Evolutionary conservation across 2,329 filamentous ascomycete species (phyloP).

Genomic region (Aspergillus awamori): DNA sequence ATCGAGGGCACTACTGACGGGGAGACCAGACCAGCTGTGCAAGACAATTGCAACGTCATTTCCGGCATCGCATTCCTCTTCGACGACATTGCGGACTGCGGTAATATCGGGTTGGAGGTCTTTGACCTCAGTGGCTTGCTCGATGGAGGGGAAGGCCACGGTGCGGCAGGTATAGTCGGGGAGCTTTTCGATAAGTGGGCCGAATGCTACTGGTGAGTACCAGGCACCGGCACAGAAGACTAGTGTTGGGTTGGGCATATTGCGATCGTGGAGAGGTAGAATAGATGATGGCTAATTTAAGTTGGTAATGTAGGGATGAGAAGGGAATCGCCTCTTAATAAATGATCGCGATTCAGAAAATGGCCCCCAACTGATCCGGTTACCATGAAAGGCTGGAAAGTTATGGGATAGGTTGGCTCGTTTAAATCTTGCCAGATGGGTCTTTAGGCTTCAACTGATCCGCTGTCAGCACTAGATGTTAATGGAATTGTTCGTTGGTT

Average conservation of each 20-base stretch:
- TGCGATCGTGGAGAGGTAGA: background rate
- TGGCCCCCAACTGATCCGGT: too few species aligned
- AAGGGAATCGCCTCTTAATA: too few species aligned
- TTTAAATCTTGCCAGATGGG: too few species aligned
- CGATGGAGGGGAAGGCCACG: constrained; percentile 33
- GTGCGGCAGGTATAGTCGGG: constrained; percentile 27
- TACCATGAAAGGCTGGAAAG: too few species aligned
- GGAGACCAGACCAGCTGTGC: constrained; percentile 43
- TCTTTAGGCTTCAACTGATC: too few species aligned
- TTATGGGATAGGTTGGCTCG: too few species aligned
- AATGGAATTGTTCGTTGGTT: too few species aligned
- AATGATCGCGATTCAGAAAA: too few species aligned
- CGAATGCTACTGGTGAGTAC: constrained; percentile 35
- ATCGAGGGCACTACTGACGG: constrained; percentile 38
- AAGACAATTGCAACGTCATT: constrained; percentile 35
- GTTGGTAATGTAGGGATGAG: too few species aligned
- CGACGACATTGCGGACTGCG: constrained; percentile 35
- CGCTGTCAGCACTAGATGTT: too few species aligned
- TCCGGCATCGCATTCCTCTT: constrained; percentile 33
- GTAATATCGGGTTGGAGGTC: constrained; percentile 35
- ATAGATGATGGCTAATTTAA: too few species aligned
- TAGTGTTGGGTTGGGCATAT: constrained; percentile 28
- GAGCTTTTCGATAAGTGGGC: constrained; percentile 28
- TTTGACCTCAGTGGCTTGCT: constrained; percentile 26
- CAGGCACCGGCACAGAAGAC: constrained; percentile 38